A percentile compares a stretch with the other conserved stretches of the same genome.
Evolutionary conservation across 2,329 filamentous ascomycete genomes (phyloP).

Genomic region (Ceratocystis colombiana): DNA sequence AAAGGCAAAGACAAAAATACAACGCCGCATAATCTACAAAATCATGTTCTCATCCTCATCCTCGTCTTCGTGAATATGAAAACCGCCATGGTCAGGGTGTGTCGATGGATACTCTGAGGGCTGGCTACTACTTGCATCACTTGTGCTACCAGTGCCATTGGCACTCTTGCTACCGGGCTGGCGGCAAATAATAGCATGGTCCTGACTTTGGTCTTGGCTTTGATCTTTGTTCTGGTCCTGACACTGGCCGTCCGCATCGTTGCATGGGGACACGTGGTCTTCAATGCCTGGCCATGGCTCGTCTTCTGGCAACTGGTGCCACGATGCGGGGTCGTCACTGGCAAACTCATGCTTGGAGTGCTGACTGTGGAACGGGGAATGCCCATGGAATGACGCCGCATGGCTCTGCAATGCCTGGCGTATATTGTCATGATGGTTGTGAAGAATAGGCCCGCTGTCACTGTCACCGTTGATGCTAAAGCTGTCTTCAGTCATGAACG

Average conservation of each 20-base stretch:
- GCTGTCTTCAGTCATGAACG: slow-evolving; percentile 34
- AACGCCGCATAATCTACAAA: slow-evolving; percentile 13
- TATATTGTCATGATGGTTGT: slow-evolving; percentile 24
- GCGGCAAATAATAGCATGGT: no score
- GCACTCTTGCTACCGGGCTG: slow-evolving; percentile 23
- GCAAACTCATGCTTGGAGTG: background rate
- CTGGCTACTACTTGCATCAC: slow-evolving; percentile 36
- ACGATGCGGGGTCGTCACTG: slow-evolving; percentile 11
- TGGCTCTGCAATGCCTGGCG: slow-evolving; percentile 26
- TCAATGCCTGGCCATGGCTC: slow-evolving; percentile 50
- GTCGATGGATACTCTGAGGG: slow-evolving; percentile 49
- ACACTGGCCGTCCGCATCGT: slow-evolving; percentile 41
- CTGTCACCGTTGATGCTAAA: slow-evolving; percentile 29
- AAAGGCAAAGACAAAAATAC: background rate
- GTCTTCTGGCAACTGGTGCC: slow-evolving; percentile 40
- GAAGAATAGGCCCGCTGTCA: slow-evolving; percentile 28
- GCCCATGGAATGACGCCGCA: slow-evolving; percentile 24
- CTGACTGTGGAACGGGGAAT: slow-evolving; percentile 19
- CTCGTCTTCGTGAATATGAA: slow-evolving; percentile 37
- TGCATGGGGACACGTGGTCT: slow-evolving; percentile 41
- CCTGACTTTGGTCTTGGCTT: no score
- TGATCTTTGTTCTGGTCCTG: no score
- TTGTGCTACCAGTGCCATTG: slow-evolving; percentile 29
- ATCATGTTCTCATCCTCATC: slow-evolving; percentile 27
- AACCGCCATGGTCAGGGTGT: slow-evolving; percentile 35